Conservation (phyloP, 164 flowering plant genomes). For the Paratinospora sagittata region DNA sequence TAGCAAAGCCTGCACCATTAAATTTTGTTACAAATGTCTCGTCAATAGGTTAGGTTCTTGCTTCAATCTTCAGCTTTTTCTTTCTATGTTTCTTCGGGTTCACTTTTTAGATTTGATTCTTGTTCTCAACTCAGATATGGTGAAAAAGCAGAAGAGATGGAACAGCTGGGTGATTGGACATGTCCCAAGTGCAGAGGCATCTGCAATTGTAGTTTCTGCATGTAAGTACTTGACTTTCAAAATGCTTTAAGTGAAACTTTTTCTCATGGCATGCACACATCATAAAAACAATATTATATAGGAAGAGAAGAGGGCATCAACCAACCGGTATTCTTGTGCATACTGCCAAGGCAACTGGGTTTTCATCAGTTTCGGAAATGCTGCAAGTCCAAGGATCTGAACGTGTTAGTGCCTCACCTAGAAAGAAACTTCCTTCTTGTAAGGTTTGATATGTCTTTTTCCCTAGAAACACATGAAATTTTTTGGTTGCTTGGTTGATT, state of each 20-base stretch:
- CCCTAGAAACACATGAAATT: neutral
- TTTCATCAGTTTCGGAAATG: constrained; percentile 71
- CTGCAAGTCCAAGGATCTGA: constrained; percentile 39
- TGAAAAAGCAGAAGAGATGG: constrained; percentile 66
- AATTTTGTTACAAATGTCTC: constrained; percentile 70
- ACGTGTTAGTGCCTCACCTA: constrained; percentile 9
- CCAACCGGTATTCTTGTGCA: constrained; percentile 74
- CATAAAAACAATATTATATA: constrained; percentile 11
- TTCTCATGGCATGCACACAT: neutral
- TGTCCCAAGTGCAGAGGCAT: constrained; percentile 87
- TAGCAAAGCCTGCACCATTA: constrained; percentile 43
- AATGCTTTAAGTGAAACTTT: neutral
- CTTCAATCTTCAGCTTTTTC: neutral
- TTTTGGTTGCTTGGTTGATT: neutral
- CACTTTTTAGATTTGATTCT: neutral
- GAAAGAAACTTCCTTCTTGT: constrained; percentile 13
- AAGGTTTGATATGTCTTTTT: constrained; percentile 22
- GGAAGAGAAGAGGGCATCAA: constrained; percentile 71
- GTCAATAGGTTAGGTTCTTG: constrained; percentile 49
- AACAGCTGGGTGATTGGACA: constrained; percentile 40
- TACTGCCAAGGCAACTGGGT: constrained; percentile 70
- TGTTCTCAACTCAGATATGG: constrained; percentile 53
- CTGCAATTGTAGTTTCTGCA: constrained; percentile 92
- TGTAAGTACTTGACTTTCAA: constrained; percentile 35
- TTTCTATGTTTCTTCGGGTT: neutral